These are phyloP conservation scores for Elongisporangium senticosum DNA, from an alignment of 352 stramenopile genomes.

Conservation along the genomic window DNA sequence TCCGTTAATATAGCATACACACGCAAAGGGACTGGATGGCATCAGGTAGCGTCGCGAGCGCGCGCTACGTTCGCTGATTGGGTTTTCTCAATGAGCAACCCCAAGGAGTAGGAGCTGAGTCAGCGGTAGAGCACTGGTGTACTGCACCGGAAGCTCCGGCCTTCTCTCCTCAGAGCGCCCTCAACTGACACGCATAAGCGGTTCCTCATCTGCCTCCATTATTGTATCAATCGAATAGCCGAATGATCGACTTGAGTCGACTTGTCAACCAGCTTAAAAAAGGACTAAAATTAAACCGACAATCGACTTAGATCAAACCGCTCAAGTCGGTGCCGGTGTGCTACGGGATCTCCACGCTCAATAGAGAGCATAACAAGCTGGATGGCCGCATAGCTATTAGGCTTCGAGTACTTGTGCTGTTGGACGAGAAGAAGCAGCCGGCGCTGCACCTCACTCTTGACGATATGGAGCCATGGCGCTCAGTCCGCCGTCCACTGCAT, in stretches of 20 bases:
- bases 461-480: constrained; percentile 41
- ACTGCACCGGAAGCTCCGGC: not conserved
- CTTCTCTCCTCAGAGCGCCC: not conserved
- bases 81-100: not conserved
- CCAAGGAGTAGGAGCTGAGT: not conserved
- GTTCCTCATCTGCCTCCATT: constrained; percentile 7
- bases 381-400: too few relatives aligned
- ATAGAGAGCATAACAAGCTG: too few relatives aligned
- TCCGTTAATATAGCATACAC: not conserved
- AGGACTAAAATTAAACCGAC: too few relatives aligned
- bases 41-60: constrained; percentile 4
- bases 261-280: not conserved
- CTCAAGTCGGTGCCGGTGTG: too few relatives aligned
- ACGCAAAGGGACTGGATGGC: not conserved
- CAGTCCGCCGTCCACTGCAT: constrained; percentile 69
- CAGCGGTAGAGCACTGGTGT: not conserved
- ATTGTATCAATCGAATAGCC: not conserved
- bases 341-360: too few relatives aligned
- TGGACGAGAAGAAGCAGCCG: too few relatives aligned
- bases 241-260: not conserved
- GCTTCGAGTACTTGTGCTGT: too few relatives aligned
- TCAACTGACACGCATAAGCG: constrained; percentile 13
- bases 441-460: not conserved
- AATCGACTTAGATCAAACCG: too few relatives aligned
- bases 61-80: not conserved